These are phyloP conservation scores for Naganishia vishniacii DNA, from an alignment of 768 basidiomycete genomes.

Conservation along the genomic window DNA sequence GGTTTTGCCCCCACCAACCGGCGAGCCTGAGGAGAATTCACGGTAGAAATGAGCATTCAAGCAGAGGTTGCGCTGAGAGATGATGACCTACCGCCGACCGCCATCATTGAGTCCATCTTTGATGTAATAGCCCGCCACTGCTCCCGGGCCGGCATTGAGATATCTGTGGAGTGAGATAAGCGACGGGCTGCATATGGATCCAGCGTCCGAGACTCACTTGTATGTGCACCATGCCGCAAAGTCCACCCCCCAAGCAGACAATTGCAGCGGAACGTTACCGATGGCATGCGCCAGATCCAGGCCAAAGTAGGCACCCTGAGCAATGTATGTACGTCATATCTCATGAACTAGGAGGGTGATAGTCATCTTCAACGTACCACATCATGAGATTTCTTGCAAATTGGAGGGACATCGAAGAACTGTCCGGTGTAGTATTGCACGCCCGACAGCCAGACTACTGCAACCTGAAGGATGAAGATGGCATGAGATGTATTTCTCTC, in stretches of 20 bases:
- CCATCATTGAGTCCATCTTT: conserved; percentile 39
- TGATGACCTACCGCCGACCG: conserved; percentile 37
- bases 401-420: conserved; percentile 76
- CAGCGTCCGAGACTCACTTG: conserved; percentile 50
- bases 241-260: conserved; percentile 92
- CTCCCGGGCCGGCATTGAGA: conserved; percentile 91
- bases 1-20: conserved; percentile 98
- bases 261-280: conserved; percentile 80
- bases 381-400: conserved; percentile 77
- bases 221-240: conserved; percentile 99
- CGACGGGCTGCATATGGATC: neutral
- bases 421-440: conserved; percentile 98
- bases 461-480: conserved; percentile 59
- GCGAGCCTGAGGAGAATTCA: conserved; percentile 60
- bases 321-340: neutral
- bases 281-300: conserved; percentile 95
- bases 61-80: conserved; percentile 22
- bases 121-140: conserved; percentile 79
- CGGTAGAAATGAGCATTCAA: neutral
- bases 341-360: too few species aligned
- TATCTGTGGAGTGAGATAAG: conserved; percentile 54
- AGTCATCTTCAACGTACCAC: conserved; percentile 67
- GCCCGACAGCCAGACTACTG: conserved; percentile 85
- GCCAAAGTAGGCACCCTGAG: conserved; percentile 83
- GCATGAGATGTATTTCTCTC: too few species aligned